Evolutionary conservation across 1,284 basidiomycete genomes (phyloP).

Genomic region (Fereydounia khargensis): DNA sequence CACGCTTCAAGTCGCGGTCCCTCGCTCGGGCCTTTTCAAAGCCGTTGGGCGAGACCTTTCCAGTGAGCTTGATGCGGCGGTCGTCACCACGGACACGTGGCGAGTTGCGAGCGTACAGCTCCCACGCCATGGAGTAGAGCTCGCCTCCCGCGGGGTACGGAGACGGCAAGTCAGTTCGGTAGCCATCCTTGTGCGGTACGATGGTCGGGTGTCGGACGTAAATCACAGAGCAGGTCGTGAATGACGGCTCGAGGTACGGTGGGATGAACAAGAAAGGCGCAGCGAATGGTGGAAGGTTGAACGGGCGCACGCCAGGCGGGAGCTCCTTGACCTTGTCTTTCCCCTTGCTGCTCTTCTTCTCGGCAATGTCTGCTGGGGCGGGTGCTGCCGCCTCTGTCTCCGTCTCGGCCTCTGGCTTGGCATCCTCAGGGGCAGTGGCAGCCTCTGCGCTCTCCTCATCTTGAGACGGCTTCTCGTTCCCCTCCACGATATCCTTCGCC

Average conservation of each 20-base stretch:
- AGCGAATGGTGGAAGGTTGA: slow-evolving; percentile 81
- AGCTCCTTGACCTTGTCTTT: slow-evolving; percentile 19
- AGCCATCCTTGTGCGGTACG: slow-evolving; percentile 63
- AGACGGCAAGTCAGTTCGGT: slow-evolving; percentile 49
- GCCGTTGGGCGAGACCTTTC: slow-evolving; percentile 37
- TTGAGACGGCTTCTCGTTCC: too few relatives aligned
- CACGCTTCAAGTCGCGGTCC: slow-evolving; percentile 34
- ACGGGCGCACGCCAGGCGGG: slow-evolving; percentile 59
- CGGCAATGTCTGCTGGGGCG: background rate
- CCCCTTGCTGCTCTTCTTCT: slow-evolving; percentile 4
- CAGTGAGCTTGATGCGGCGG: slow-evolving; percentile 40
- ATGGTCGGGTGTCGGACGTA: slow-evolving; percentile 96
- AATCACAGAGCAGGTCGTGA: slow-evolving; percentile 84
- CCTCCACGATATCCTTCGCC: slow-evolving; percentile 20
- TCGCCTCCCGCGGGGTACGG: slow-evolving; percentile 52
- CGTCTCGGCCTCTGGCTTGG: slow-evolving; percentile 3
- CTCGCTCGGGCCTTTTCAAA: slow-evolving; percentile 40
- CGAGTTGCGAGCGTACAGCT: slow-evolving; percentile 50
- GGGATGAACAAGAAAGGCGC: slow-evolving; percentile 92
- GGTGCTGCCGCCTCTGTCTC: slow-evolving; percentile 1
- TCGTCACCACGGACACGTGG: slow-evolving; percentile 50
- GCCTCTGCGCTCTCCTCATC: background rate
- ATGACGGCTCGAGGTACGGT: slow-evolving; percentile 88
- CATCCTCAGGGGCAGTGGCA: background rate
- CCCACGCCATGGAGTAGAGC: slow-evolving; percentile 54